Conservation (phyloP, 148 eudicot genomes). For the Rhododendron williamsianum region DNA sequence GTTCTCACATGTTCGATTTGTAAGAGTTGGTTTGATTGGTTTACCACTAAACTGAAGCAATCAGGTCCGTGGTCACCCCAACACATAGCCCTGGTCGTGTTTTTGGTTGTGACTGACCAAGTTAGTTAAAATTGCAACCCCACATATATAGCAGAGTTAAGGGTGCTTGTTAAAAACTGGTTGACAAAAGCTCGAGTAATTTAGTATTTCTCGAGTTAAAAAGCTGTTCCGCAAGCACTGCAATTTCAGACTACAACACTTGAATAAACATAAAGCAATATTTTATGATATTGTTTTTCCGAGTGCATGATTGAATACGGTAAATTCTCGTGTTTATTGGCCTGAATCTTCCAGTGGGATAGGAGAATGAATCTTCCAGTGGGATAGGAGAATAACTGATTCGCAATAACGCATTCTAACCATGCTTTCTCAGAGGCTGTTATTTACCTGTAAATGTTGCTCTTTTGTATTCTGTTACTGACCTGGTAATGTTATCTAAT, state of each 20-base stretch:
- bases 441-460: background rate
- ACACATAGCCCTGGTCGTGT: background rate
- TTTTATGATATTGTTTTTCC: background rate
- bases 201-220: background rate
- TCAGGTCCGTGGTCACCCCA: background rate
- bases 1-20: background rate
- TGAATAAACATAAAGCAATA: background rate
- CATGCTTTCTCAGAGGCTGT: background rate
- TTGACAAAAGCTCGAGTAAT: background rate
- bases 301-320: background rate
- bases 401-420: background rate
- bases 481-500: background rate
- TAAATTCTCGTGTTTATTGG: background rate
- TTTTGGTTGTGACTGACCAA: background rate
- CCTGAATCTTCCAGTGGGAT: background rate
- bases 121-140: background rate
- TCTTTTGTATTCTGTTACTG: background rate
- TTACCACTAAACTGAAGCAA: background rate
- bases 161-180: background rate
- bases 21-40: background rate
- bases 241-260: background rate
- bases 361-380: background rate
- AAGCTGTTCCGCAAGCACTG: background rate
- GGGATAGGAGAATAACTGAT: background rate
- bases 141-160: background rate